These are phyloP conservation scores for Trametes maxima DNA, from an alignment of 768 basidiomycete genomes.

Conservation along the genomic window DNA sequence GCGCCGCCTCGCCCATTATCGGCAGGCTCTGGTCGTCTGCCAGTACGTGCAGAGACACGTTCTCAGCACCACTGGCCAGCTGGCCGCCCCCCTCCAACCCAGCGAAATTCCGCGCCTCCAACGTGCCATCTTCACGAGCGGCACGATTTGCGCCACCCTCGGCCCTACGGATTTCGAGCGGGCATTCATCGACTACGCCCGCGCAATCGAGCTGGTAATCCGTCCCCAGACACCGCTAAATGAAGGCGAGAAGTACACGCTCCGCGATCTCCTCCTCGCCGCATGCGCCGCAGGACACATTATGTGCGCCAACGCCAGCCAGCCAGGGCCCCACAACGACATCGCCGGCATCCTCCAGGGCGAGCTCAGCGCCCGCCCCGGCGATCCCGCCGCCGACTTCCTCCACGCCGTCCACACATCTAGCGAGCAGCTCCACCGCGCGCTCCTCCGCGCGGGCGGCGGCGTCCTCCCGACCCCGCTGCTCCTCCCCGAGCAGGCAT, in stretches of 20 bases:
- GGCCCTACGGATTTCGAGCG: conserved; percentile 32
- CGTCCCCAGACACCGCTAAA: conserved; percentile 31
- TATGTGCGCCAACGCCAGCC: conserved; percentile 26
- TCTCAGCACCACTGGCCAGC: conserved; percentile 26
- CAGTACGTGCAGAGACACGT: conserved; percentile 36
- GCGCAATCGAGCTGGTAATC: conserved; percentile 47
- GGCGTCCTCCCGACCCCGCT: conserved; percentile 46
- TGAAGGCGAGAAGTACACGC: conserved; percentile 31
- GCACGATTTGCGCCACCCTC: conserved; percentile 39
- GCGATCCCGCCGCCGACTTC: conserved; percentile 39
- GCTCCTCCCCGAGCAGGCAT: conserved; percentile 44
- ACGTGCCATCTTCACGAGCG: conserved; percentile 46
- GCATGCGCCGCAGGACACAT: conserved; percentile 40
- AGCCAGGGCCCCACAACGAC: conserved; percentile 28
- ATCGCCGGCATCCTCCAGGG: conserved; percentile 26
- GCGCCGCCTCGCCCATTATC: conserved; percentile 23
- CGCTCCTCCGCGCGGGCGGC: conserved; percentile 38
- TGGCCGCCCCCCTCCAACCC: conserved; percentile 30
- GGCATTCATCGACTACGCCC: conserved; percentile 42
- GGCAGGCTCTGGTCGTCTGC: conserved; percentile 38
- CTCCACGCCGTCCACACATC: conserved; percentile 38
- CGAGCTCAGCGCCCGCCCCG: conserved; percentile 29
- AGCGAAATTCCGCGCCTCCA: conserved; percentile 46
- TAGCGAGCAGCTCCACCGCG: conserved; percentile 36
- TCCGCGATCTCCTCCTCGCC: conserved; percentile 44